Base-by-base conservation (phyloP, 2,329 filamentous ascomycete genomes). In the Talaromyces pinophilus region DNA sequence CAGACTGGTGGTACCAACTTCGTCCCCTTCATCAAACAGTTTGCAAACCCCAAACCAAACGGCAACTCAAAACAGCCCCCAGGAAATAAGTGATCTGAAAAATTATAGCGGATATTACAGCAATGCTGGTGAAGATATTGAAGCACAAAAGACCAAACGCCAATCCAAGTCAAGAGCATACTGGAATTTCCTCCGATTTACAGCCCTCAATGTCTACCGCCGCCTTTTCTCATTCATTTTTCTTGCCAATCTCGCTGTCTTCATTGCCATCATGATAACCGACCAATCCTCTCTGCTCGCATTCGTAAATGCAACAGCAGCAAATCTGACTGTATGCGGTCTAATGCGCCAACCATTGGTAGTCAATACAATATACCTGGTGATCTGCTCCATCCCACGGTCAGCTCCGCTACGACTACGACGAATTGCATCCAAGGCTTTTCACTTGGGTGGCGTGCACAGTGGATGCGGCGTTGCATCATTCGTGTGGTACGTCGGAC, bases 401-500 rank as follows among this genome's bases (percentile, higher is more conserved):
- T 80, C 75, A 38, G 76, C 79, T 28, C 83, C 84, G 1, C 74
- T 85, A 38, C 71, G 78, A 44, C 69, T 83, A 60, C 81, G 84
- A 35, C 75, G 80, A 10, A 72, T 81, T 46, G 77, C 78, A 11
- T 82, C 82, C 10, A 84, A 85, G 65, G 77, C 84, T 5, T 85
- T 85, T 71, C 83, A 85, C 67, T 81, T 84, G 64, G 84, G 84
- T n/a, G 84, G 84, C 25, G 75, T 86, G 1, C 84, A 86, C 69
- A 84, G 81, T 64, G 84, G 83, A 6, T 83, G 82, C 67, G 84
- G 79, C 33, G 74, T 84, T 38, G 81, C 82, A 13, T 78, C 82
- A 0, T 76, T 81, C 2, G 67, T 83, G 48, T 86, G 84, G 84
- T 83, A 79, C 63, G 44, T 74, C 28, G 77, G 75, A 44, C 77